phyloP scores from a whole-genome alignment of 345 rosid genomes.

The Linum usitatissimum region DNA sequence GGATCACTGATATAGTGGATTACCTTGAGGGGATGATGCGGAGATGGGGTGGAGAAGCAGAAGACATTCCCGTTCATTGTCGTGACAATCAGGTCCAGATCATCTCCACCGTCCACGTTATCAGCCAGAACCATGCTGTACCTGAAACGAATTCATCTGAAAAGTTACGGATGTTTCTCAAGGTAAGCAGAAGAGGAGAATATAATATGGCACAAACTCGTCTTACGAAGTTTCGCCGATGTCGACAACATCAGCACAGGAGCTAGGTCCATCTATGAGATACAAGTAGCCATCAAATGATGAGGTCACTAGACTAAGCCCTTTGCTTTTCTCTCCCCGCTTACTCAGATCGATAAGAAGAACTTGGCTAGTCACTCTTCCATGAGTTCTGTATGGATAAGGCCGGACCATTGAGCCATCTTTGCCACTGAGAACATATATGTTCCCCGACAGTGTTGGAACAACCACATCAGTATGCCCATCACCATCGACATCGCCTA shows the following conservation, averaged over 20 bases:
- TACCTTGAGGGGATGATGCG: conserved; percentile 97
- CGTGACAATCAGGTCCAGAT: conserved; percentile 92
- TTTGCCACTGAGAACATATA: conserved; percentile 85
- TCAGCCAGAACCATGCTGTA: conserved; percentile 98
- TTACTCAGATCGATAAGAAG: conserved; percentile 86
- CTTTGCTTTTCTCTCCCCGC: conserved; percentile 66
- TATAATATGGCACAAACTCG: conserved; percentile 7
- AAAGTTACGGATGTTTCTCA: conserved; percentile 8
- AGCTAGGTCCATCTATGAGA: conserved; percentile 94
- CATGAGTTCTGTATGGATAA: conserved; percentile 95
- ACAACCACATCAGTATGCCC: conserved; percentile 90
- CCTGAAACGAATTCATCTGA: conserved; percentile 32
- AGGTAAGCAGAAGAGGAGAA: conserved; percentile 7
- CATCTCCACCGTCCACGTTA: conserved; percentile 99
- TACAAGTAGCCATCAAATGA: conserved; percentile 96
- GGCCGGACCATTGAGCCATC: conserved; percentile 85
- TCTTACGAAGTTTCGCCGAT: conserved; percentile 99
- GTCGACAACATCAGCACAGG: conserved; percentile 94
- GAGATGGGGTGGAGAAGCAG: conserved; percentile 94
- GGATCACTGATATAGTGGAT: conserved; percentile 16
- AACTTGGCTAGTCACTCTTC: conserved; percentile 96
- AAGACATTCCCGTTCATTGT: conserved; percentile 98
- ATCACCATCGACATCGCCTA: conserved; percentile 97
- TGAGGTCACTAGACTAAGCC: conserved; percentile 82
- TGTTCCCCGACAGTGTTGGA: conserved; percentile 86